phyloP scores from a whole-genome alignment of 345 rosid genomes.

The Gynandropsis gynandra region DNA sequence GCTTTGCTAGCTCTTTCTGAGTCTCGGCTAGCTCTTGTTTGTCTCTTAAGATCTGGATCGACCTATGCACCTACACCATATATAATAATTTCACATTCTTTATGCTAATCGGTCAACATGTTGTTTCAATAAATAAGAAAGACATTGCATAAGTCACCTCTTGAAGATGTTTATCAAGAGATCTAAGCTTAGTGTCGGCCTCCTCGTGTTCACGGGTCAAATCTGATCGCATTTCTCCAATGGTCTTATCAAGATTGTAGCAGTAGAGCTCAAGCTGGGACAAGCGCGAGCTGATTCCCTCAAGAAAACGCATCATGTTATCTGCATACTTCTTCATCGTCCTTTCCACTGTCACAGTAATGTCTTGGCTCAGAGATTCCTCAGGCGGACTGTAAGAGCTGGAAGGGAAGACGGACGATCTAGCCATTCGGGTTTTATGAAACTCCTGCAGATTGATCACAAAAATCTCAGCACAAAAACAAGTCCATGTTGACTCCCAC shows the following conservation, averaged over 20 bases:
- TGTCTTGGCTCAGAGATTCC: constrained; percentile 60
- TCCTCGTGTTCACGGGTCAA: constrained; percentile 61
- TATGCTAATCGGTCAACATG: background rate
- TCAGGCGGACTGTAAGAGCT: constrained; percentile 76
- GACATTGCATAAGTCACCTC: constrained; percentile 45
- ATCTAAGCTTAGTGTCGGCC: constrained; percentile 74
- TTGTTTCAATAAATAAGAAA: background rate
- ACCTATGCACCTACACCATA: constrained; percentile 81
- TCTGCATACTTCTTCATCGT: constrained; percentile 79
- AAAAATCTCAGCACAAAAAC: background rate
- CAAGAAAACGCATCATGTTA: constrained; percentile 83
- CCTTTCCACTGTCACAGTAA: constrained; percentile 53
- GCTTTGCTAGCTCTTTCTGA: constrained; percentile 86
- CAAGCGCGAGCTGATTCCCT: constrained; percentile 91
- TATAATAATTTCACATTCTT: constrained; percentile 6
- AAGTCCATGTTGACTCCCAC: background rate
- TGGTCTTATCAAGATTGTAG: constrained; percentile 90
- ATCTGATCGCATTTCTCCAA: constrained; percentile 88
- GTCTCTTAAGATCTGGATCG: constrained; percentile 94
- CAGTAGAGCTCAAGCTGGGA: constrained; percentile 86
- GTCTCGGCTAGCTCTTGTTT: constrained; percentile 96
- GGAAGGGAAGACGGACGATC: constrained; percentile 56
- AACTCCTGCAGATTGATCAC: constrained; percentile 49
- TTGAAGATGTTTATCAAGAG: constrained; percentile 88
- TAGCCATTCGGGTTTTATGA: constrained; percentile 65